A percentile compares a stretch with the other conserved stretches of the same genome.
Conservation (phyloP, 2,329 filamentous ascomycete genomes). For the Colletotrichum lindemuthianum region DNA sequence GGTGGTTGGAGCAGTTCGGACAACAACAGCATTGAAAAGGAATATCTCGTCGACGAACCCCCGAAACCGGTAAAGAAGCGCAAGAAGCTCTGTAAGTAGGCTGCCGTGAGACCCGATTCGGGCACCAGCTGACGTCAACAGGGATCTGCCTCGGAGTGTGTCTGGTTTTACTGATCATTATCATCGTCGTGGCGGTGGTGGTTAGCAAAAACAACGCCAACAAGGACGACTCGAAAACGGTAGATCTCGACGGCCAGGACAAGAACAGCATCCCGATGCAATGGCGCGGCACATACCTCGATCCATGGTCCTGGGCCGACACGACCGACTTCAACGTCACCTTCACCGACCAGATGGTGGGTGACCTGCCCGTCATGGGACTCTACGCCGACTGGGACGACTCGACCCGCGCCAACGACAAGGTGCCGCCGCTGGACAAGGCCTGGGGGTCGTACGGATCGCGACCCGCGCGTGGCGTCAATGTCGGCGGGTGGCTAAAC, state of each 20-base stretch:
- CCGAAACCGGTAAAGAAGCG: conserved; percentile 58
- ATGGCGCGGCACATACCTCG: conserved; percentile 80
- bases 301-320: conserved; percentile 92
- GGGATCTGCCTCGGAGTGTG: conserved; percentile 66
- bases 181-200: conserved; percentile 74
- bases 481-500: conserved; percentile 92
- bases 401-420: conserved; percentile 77
- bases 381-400: conserved; percentile 89
- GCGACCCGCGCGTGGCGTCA: conserved; percentile 87
- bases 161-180: conserved; percentile 69
- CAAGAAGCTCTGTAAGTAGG: conserved; percentile 70
- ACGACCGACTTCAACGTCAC: conserved; percentile 94
- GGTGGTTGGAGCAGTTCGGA: conserved; percentile 54
- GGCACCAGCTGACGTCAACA: conserved; percentile 45
- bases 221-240: conserved; percentile 43
- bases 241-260: conserved; percentile 60
- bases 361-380: conserved; percentile 90
- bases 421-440: conserved; percentile 81
- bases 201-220: conserved; percentile 68
- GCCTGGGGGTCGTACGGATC: conserved; percentile 80
- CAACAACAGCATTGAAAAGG: conserved; percentile 61
- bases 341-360: conserved; percentile 86
- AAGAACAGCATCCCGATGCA: conserved; percentile 68
- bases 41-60: conserved; percentile 57
- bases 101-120: conserved; percentile 38